A percentile compares a stretch with the other conserved stretches of the same genome.
Evolutionary conservation across 768 basidiomycete species (phyloP).

Genomic region (Galerina marginata): DNA sequence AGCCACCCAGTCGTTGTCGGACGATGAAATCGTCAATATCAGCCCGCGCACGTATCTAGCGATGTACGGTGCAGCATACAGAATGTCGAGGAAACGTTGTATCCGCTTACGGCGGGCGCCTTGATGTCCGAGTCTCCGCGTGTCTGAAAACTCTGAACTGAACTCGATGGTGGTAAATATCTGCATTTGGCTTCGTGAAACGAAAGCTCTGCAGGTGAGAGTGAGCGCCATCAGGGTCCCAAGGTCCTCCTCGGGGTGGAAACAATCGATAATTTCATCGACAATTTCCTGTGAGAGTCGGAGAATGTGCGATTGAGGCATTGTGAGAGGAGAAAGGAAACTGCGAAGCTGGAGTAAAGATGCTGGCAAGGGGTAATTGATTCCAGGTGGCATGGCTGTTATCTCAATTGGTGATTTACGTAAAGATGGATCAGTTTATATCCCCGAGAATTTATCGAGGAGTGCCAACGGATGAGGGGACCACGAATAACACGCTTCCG

Average conservation of each 20-base stretch:
- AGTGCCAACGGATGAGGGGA: too few relatives aligned
- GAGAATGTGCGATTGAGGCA: background rate
- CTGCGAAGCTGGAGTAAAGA: too few relatives aligned
- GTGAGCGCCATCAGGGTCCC: slow-evolving; percentile 1
- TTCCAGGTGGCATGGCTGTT: too few relatives aligned
- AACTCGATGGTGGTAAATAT: slow-evolving; percentile 8
- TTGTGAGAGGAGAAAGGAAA: background rate
- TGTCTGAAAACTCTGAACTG: background rate
- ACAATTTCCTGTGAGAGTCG: slow-evolving; percentile 10
- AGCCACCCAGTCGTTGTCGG: slow-evolving; percentile 10
- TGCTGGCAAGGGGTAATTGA: too few relatives aligned
- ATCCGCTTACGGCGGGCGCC: background rate
- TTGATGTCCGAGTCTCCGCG: background rate
- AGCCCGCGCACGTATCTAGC: slow-evolving; percentile 11
- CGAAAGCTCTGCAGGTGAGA: slow-evolving; percentile 1
- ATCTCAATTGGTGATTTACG: too few relatives aligned
- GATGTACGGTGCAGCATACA: slow-evolving; percentile 4
- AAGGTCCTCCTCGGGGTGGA: background rate
- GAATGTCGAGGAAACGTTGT: slow-evolving; percentile 3
- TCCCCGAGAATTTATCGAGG: too few relatives aligned
- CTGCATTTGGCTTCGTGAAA: background rate
- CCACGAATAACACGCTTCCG: too few relatives aligned
- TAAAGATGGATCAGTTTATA: too few relatives aligned
- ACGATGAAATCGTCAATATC: background rate
- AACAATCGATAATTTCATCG: slow-evolving; percentile 10